Conservation (phyloP, 495 filamentous ascomycete species). For the Penicillium crystallinum region DNA sequence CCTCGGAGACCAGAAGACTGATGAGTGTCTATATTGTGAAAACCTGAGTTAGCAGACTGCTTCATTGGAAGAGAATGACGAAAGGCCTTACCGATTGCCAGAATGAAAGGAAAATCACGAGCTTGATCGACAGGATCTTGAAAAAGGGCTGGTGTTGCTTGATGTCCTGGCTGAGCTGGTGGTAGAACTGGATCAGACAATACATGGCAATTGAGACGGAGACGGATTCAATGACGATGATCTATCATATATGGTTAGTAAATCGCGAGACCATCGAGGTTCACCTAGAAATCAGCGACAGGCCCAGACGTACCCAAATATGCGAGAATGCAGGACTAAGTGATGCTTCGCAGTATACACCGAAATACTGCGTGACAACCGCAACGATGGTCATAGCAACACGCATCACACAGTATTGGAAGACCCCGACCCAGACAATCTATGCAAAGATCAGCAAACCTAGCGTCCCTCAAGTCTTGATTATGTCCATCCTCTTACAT, state of each 20-base stretch:
- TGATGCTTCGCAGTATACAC: conserved; percentile 72
- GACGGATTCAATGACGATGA: conserved; percentile 61
- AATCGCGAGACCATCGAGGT: conserved; percentile 39
- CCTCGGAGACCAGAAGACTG: conserved; percentile 58
- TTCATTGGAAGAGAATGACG: neutral
- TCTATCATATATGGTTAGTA: conserved; percentile 33
- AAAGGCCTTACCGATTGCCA: conserved; percentile 65
- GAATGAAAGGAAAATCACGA: conserved; percentile 93
- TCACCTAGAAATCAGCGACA: conserved; percentile 40
- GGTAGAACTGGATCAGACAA: conserved; percentile 84
- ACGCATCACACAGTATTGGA: conserved; percentile 86
- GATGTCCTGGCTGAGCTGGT: conserved; percentile 65
- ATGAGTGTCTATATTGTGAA: conserved; percentile 51
- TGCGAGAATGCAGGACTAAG: conserved; percentile 74
- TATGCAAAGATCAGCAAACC: conserved; percentile 21
- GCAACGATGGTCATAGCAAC: conserved; percentile 80
- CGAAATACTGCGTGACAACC: conserved; percentile 63
- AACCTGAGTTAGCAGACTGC: neutral
- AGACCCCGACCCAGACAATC: conserved; percentile 81
- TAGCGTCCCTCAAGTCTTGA: neutral
- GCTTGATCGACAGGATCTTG: conserved; percentile 83
- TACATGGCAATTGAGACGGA: conserved; percentile 88
- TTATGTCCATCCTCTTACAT: conserved; percentile 39
- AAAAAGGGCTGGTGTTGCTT: conserved; percentile 69
- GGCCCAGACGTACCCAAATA: conserved; percentile 61